phyloP scores from a whole-genome alignment of 2,329 filamentous ascomycete species.

The Cordyceps cateniannulata region DNA sequence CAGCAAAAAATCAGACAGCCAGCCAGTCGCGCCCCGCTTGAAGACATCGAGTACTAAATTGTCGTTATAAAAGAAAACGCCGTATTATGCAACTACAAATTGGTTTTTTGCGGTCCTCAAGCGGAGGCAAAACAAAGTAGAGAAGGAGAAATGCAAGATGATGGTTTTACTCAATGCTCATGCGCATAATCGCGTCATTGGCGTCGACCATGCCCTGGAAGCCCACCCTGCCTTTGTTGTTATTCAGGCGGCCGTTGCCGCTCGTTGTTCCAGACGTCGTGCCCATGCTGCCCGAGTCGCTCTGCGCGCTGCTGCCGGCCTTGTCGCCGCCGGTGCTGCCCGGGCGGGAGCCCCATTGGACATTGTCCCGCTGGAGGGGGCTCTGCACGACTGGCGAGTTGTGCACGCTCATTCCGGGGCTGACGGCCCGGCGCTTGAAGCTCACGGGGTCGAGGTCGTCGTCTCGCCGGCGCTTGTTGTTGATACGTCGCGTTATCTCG shows the following conservation, averaged over 20 bases:
- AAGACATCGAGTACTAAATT: no score
- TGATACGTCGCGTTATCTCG: constrained; percentile 71
- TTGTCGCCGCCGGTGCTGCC: constrained; percentile 53
- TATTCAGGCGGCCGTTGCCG: constrained; percentile 34
- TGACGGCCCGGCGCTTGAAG: constrained; percentile 88
- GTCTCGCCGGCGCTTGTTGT: constrained; percentile 77
- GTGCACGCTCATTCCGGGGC: constrained; percentile 82
- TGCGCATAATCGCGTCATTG: constrained; percentile 91
- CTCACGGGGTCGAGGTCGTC: constrained; percentile 84
- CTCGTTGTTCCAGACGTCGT: constrained; percentile 23
- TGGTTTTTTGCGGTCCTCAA: background rate
- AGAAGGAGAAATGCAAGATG: background rate
- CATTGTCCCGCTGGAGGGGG: constrained; percentile 65
- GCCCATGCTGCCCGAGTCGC: constrained; percentile 39
- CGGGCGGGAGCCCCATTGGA: constrained; percentile 66
- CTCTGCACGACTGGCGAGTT: constrained; percentile 86
- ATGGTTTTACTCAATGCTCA: constrained; percentile 77
- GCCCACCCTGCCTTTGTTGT: constrained; percentile 60
- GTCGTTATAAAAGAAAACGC: background rate
- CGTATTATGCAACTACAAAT: constrained; percentile 9
- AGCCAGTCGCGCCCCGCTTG: background rate
- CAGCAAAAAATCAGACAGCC: background rate
- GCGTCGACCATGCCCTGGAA: constrained; percentile 93
- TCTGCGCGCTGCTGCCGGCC: constrained; percentile 45
- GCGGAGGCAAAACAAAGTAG: background rate